Evolutionary conservation across 148 eudicot species (phyloP).

Genomic region (Silene uniflora): DNA sequence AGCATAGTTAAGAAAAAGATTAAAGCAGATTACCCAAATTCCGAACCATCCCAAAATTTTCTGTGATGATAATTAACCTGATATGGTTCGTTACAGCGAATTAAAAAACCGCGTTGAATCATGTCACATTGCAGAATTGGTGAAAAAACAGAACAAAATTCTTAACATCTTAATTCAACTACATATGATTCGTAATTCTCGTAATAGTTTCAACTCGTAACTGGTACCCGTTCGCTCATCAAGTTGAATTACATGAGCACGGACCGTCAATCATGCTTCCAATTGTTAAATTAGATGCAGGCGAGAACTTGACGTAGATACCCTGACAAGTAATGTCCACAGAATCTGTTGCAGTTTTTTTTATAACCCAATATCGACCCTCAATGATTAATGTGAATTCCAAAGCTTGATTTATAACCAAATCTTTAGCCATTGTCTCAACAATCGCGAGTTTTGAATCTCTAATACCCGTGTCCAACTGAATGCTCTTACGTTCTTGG

Average conservation of each 20-base stretch:
- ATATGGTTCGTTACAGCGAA: too few species aligned
- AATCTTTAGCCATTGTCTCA: not conserved
- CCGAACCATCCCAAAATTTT: too few species aligned
- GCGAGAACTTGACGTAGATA: not conserved
- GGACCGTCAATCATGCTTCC: not conserved
- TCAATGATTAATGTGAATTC: not conserved
- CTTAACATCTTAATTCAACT: too few species aligned
- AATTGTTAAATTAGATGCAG: not conserved
- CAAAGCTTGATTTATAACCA: not conserved
- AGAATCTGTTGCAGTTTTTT: not conserved
- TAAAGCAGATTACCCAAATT: too few species aligned
- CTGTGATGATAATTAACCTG: too few species aligned
- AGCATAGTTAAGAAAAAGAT: too few species aligned
- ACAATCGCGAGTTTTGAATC: not conserved
- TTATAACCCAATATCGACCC: not conserved
- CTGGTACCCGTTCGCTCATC: too few species aligned
- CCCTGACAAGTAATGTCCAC: not conserved
- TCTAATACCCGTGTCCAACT: not conserved
- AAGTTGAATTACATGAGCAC: not conserved
- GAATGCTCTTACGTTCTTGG: not conserved
- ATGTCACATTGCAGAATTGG: not conserved
- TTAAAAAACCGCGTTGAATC: not conserved
- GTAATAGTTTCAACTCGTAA: too few species aligned
- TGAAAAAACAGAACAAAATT: not conserved
- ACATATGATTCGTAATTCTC: too few species aligned